phyloP scores from a whole-genome alignment of 2,329 filamentous ascomycete species.

The Neophaeococcomyces mojaviensis region DNA sequence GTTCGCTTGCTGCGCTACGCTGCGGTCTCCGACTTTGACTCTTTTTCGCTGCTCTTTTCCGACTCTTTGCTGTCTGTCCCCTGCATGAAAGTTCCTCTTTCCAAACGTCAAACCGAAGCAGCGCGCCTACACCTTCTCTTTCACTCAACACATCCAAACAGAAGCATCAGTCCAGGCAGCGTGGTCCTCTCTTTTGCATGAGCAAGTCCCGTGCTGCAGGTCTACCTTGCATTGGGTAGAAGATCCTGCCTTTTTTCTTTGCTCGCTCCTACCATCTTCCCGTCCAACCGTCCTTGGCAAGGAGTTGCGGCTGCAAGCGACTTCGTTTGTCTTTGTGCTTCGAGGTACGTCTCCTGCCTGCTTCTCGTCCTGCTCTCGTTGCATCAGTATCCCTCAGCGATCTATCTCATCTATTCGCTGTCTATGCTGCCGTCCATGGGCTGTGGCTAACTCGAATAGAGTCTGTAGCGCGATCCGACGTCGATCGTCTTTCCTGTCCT shows the following conservation, averaged over 20 bases:
- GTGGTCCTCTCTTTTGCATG: conserved; percentile 1
- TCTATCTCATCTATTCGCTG: not conserved
- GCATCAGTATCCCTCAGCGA: not conserved
- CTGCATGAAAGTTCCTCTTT: not conserved
- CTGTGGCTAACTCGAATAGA: not conserved
- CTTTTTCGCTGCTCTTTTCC: not conserved
- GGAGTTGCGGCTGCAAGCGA: conserved; percentile 2
- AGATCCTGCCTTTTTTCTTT: not conserved
- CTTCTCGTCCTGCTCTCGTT: too few species aligned
- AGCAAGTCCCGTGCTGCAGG: conserved; percentile 1
- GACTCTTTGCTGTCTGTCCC: conserved; percentile 2
- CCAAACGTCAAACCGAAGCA: not conserved
- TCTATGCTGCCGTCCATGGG: not conserved
- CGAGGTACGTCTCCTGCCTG: conserved; percentile 2
- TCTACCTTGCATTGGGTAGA: conserved; percentile 6
- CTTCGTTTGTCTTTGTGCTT: conserved; percentile 1
- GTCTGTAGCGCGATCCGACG: too few species aligned
- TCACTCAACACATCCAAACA: not conserved
- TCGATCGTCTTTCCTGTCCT: too few species aligned
- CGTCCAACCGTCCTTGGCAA: conserved; percentile 6
- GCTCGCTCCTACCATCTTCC: not conserved
- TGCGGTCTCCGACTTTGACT: not conserved
- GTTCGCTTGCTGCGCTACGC: not conserved
- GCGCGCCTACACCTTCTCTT: not conserved
- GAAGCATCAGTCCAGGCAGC: not conserved